phyloP scores from a whole-genome alignment of 768 basidiomycete genomes.

The Cystobasidium ongulense region DNA sequence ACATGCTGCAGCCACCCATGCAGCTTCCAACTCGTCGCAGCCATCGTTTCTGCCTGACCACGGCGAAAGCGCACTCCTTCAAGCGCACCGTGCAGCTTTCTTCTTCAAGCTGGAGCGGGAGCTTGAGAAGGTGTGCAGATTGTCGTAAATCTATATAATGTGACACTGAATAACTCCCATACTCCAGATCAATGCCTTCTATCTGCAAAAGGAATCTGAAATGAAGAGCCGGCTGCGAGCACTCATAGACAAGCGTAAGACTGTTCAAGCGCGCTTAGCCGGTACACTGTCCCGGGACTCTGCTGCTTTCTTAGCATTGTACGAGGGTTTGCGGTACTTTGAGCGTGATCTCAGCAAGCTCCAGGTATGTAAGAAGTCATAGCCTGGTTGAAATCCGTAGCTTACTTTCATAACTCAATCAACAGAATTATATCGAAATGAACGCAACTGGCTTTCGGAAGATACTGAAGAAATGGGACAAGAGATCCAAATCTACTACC shows the following conservation, averaged over 20 bases:
- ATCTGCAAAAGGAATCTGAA: constrained; percentile 93
- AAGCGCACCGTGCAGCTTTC: constrained; percentile 91
- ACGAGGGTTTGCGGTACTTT: constrained; percentile 88
- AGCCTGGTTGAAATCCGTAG: background rate
- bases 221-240: constrained; percentile 85
- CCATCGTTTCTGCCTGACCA: constrained; percentile 42
- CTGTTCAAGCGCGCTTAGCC: constrained; percentile 62
- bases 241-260: constrained; percentile 79
- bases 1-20: constrained; percentile 54
- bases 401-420: background rate
- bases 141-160: background rate
- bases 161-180: background rate
- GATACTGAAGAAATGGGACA: constrained; percentile 97
- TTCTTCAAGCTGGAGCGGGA: constrained; percentile 98
- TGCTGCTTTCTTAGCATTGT: constrained; percentile 56
- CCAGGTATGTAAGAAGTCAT: constrained; percentile 55
- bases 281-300: constrained; percentile 49
- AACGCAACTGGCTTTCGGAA: constrained; percentile 95
- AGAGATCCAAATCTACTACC: constrained; percentile 85
- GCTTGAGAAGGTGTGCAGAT: constrained; percentile 71
- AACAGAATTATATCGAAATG: constrained; percentile 84
- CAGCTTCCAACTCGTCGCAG: constrained; percentile 48
- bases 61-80: constrained; percentile 66
- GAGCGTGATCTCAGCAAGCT: constrained; percentile 91
- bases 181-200: constrained; percentile 87